A percentile compares a stretch with the other conserved stretches of the same genome.
Conservation (phyloP, 495 filamentous ascomycete species). For the Clohesyomyces aquaticus region DNA sequence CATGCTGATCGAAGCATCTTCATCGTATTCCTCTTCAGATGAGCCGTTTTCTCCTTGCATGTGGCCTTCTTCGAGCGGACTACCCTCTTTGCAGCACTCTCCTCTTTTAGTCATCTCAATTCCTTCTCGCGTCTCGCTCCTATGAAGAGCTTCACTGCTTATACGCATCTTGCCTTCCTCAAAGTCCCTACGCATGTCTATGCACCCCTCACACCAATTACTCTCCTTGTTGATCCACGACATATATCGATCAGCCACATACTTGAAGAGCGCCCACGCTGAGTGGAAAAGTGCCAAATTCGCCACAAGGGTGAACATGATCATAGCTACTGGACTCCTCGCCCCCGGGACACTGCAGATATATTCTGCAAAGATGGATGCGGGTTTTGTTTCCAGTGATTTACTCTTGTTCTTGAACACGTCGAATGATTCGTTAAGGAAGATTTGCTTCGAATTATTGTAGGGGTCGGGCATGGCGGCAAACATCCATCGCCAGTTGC, state of each 20-base stretch:
- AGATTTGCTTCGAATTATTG: background rate
- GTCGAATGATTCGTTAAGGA: constrained; percentile 3
- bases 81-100: background rate
- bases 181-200: constrained; percentile 7
- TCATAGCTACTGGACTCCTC: constrained; percentile 6
- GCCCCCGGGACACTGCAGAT: constrained; percentile 22
- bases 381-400: constrained; percentile 15
- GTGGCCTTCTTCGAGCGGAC: background rate
- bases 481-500: background rate
- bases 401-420: constrained; percentile 11
- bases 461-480: background rate
- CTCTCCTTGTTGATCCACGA: constrained; percentile 1
- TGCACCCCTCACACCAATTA: constrained; percentile 25
- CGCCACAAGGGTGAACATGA: constrained; percentile 22
- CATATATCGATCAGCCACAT: constrained; percentile 8
- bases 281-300: constrained; percentile 23
- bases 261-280: constrained; percentile 31
- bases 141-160: background rate
- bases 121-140: background rate
- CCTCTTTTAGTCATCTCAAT: background rate
- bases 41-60: background rate
- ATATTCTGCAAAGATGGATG: constrained; percentile 29
- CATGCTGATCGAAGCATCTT: background rate
- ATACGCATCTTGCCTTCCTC: background rate
- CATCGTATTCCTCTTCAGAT: background rate